A percentile compares a stretch with the other conserved stretches of the same genome.
Evolutionary conservation across 1,284 basidiomycete species (phyloP).

Genomic region (Ustanciosporium gigantosporum): DNA sequence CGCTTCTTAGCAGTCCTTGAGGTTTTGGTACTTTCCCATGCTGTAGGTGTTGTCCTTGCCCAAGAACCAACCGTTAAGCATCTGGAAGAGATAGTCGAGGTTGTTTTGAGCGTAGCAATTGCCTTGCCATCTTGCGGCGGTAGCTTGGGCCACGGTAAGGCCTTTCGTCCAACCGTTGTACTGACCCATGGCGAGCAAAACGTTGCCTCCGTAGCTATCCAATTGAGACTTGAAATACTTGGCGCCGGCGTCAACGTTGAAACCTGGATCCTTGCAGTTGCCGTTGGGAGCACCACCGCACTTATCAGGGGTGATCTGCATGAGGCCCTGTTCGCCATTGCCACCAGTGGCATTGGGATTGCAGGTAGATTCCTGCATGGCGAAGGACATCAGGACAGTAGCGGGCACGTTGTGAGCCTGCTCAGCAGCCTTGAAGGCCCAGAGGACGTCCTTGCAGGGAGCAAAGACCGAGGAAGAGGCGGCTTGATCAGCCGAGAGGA

Average conservation of each 20-base stretch:
- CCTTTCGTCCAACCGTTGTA: constrained; percentile 51
- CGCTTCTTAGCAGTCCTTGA: constrained; percentile 14
- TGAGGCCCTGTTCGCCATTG: constrained; percentile 50
- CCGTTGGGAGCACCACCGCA: constrained; percentile 40
- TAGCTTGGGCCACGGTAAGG: constrained; percentile 31
- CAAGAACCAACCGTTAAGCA: constrained; percentile 48
- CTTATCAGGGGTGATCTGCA: constrained; percentile 55
- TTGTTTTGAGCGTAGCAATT: constrained; percentile 49
- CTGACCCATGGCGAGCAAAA: constrained; percentile 36
- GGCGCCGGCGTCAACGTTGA: constrained; percentile 45
- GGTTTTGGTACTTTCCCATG: constrained; percentile 34
- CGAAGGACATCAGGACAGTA: constrained; percentile 47
- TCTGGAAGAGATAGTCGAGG: constrained; percentile 48
- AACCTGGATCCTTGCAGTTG: constrained; percentile 40
- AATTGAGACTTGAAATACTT: constrained; percentile 43
- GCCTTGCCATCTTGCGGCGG: constrained; percentile 24
- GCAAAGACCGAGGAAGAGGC: constrained; percentile 32
- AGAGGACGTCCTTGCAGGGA: constrained; percentile 34
- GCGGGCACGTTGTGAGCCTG: constrained; percentile 35
- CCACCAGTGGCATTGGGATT: constrained; percentile 39
- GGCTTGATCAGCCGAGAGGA: constrained; percentile 25
- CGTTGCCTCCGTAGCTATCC: constrained; percentile 24
- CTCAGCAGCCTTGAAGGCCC: constrained; percentile 39
- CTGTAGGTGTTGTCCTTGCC: constrained; percentile 30
- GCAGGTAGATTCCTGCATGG: constrained; percentile 52